Percentiles rank a stretch among this genome's conserved stretches.
Conservation (phyloP, 192 early-diverging fungal genomes). For the Linnemannia schmuckeri region DNA sequence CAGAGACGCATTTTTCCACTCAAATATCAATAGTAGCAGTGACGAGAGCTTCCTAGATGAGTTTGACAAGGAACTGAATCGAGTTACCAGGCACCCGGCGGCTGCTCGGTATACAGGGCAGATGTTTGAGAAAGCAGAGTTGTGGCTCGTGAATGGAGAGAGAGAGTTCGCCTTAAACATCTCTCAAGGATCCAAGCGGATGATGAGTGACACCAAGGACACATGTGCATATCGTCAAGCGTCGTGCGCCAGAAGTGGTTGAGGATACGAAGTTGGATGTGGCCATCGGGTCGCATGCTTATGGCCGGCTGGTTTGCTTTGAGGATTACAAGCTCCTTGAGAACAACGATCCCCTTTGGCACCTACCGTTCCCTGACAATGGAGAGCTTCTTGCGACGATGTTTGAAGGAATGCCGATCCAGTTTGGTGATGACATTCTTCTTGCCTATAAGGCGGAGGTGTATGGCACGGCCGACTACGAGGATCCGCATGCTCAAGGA, state of each 20-base stretch:
- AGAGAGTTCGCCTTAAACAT: slow-evolving; percentile 1
- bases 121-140: slow-evolving; percentile 7
- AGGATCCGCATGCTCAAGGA: slow-evolving; percentile 12
- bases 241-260: neutral
- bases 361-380: neutral
- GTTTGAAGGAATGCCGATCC: neutral
- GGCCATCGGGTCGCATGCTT: slow-evolving; percentile 1
- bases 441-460: neutral
- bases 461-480: neutral
- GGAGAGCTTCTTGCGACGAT: slow-evolving; percentile 3
- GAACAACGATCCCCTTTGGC: neutral
- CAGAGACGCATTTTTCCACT: neutral
- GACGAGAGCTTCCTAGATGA: neutral
- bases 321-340: slow-evolving; percentile 7
- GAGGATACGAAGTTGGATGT: neutral
- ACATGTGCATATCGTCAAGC: neutral
- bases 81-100: slow-evolving; percentile 8
- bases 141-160: slow-evolving; percentile 4
- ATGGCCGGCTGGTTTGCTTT: neutral
- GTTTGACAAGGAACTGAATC: slow-evolving; percentile 15
- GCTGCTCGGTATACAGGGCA: neutral
- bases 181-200: neutral
- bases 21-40: neutral
- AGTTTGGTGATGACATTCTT: neutral
- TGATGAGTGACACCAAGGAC: neutral